Base-by-base conservation (phyloP, 2,329 filamentous ascomycete genomes). In the Claviceps pusilla region DNA sequence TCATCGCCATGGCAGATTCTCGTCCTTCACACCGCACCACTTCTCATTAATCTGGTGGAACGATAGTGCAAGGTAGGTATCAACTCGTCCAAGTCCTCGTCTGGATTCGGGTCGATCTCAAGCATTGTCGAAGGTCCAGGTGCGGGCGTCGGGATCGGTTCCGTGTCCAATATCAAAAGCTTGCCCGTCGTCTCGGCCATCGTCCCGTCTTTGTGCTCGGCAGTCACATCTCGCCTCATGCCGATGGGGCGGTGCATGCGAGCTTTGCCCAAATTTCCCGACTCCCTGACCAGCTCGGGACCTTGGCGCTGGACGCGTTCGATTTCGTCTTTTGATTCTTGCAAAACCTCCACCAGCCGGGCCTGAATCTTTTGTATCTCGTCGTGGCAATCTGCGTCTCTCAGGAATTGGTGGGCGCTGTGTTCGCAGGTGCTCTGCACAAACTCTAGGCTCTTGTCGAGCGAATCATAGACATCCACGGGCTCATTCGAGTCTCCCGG, bases 401-500 rank as follows among this genome's bases (percentile, higher is more conserved):
- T 82, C n/a, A 96, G 74, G 57, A 93, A 89, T 63, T 94, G 87
- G 64, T 95, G 89, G 0, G 90, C 90, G 3, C 86, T 90, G 53
- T 83, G 83, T 70, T 96, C 90, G 65, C 87, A 94, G 61, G 89
- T 79, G 54, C 77, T 78, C 66, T 95, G 89, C 5, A 88, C 86
- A 58, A 80, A 79, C 64, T 95, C 89, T 31, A 96, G 73, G 0
- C 80, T 79, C 64, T 85, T 86, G 65, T 95, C 89, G 1, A 89
- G 76, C 48, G 80, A 75, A 59, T 94, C 87, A 63, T 85, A 89
- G 1, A 80, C 73, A 57, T 81, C 79, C 0, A 64, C 58, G 3
- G 55, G 50, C 28, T 56, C 49, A 7, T 52, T 29, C 29, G 37
- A 10, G n/a, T 24, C 47, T 19, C 50, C 37, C 4, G 48, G 7